phyloP scores from a whole-genome alignment of 2,329 filamentous ascomycete genomes.

The Hymenoscyphus salicellus region DNA sequence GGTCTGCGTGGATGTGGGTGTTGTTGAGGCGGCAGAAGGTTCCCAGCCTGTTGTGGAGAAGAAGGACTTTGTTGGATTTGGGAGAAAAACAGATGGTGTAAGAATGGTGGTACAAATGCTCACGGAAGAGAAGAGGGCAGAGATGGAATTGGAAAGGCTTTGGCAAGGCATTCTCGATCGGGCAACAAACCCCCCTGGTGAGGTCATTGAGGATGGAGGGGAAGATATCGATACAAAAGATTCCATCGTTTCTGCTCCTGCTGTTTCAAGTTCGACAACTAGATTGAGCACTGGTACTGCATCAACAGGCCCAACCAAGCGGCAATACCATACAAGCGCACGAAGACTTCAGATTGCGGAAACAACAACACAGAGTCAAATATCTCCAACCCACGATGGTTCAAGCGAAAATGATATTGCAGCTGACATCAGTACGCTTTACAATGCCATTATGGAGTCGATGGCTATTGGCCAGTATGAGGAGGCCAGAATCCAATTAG shows the following conservation, averaged over 20 bases:
- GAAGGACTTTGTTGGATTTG: slow-evolving; percentile 52
- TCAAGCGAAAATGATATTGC: background rate
- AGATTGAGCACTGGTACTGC: background rate
- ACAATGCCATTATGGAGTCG: slow-evolving; percentile 12
- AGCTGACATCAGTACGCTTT: slow-evolving; percentile 6
- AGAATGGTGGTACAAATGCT: slow-evolving; percentile 70
- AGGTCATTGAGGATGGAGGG: slow-evolving; percentile 35
- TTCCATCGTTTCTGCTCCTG: background rate
- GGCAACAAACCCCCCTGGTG: background rate
- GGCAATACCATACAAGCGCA: slow-evolving; percentile 19
- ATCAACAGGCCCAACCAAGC: slow-evolving; percentile 14
- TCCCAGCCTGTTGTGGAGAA: slow-evolving; percentile 40
- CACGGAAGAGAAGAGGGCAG: slow-evolving; percentile 65
- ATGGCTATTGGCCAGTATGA: slow-evolving; percentile 24
- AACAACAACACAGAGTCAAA: background rate
- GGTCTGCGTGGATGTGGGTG: slow-evolving; percentile 15
- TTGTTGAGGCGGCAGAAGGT: slow-evolving; percentile 16
- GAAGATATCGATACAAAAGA: slow-evolving; percentile 20
- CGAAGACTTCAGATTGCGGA: slow-evolving; percentile 3
- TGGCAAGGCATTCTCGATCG: slow-evolving; percentile 10
- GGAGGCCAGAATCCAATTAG: slow-evolving; percentile 15
- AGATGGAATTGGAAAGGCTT: slow-evolving; percentile 61
- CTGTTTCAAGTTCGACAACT: slow-evolving; percentile 10
- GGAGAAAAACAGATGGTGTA: slow-evolving; percentile 49
- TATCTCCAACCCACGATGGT: background rate